phyloP scores from a whole-genome alignment of 2,329 filamentous ascomycete species.

The Alternaria arborescens region DNA sequence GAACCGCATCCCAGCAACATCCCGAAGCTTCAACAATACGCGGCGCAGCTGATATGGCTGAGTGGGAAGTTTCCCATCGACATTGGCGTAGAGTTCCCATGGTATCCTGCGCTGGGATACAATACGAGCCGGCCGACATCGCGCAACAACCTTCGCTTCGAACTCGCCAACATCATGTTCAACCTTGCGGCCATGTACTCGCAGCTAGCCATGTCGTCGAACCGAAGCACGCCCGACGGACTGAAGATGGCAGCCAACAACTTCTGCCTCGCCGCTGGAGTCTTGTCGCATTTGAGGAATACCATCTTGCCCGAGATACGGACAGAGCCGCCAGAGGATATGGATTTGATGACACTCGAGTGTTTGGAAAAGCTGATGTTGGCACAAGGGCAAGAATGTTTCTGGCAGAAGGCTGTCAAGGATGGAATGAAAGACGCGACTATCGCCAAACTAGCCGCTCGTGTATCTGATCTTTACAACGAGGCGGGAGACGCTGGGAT shows the following conservation, averaged over 20 bases:
- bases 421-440: slow-evolving; percentile 91
- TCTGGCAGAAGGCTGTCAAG: slow-evolving; percentile 97
- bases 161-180: slow-evolving; percentile 90
- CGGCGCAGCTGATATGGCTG: slow-evolving; percentile 91
- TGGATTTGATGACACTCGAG: slow-evolving; percentile 88
- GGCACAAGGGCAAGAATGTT: slow-evolving; percentile 95
- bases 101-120: slow-evolving; percentile 94
- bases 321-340: slow-evolving; percentile 87
- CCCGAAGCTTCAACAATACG: slow-evolving; percentile 88
- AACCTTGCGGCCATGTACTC: slow-evolving; percentile 95
- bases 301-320: slow-evolving; percentile 83
- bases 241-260: slow-evolving; percentile 89
- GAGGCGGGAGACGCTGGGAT: slow-evolving; percentile 84
- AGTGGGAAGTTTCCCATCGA: slow-evolving; percentile 96
- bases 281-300: slow-evolving; percentile 79
- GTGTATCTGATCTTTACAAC: slow-evolving; percentile 90
- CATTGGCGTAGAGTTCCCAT: slow-evolving; percentile 93
- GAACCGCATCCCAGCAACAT: slow-evolving; percentile 89
- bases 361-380: slow-evolving; percentile 84
- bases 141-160: slow-evolving; percentile 76
- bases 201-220: slow-evolving; percentile 83
- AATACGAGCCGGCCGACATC: slow-evolving; percentile 77
- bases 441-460: slow-evolving; percentile 88
- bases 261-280: slow-evolving; percentile 86
- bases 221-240: slow-evolving; percentile 79